phyloP scores from a whole-genome alignment of 1,284 basidiomycete species.

The Schizophyllum amplum region DNA sequence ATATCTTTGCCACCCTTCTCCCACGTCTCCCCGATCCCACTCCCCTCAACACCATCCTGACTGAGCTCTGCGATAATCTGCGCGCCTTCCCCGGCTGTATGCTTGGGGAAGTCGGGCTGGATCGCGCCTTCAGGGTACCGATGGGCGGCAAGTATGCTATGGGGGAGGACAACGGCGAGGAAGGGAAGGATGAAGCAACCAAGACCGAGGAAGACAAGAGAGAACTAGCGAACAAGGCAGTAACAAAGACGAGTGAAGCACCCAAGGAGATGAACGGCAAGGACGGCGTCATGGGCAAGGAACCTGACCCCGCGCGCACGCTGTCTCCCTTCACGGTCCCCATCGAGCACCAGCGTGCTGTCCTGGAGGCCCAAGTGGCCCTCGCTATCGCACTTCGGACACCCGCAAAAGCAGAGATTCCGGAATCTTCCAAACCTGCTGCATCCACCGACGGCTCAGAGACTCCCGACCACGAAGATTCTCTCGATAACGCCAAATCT shows the following conservation, averaged over 20 bases:
- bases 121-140: slow-evolving; percentile 65
- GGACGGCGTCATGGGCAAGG: no score
- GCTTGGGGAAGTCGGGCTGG: slow-evolving; percentile 80
- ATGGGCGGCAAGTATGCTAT: slow-evolving; percentile 24
- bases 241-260: no score
- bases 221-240: no score
- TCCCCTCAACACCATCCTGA: slow-evolving; percentile 41
- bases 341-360: slow-evolving; percentile 59
- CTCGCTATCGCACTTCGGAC: slow-evolving; percentile 66
- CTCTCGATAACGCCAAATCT: no score
- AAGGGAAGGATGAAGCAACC: neutral
- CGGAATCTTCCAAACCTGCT: no score
- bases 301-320: no score
- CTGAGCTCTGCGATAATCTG: slow-evolving; percentile 48
- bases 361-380: slow-evolving; percentile 70
- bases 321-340: slow-evolving; percentile 67
- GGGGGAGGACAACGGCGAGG: neutral
- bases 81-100: slow-evolving; percentile 55
- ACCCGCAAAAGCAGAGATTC: no score
- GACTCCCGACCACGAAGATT: no score
- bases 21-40: slow-evolving; percentile 55
- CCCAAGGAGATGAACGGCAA: no score
- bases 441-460: no score
- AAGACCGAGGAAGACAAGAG: no score
- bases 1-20: slow-evolving; percentile 44